Percentiles rank a stretch among this genome's conserved stretches.
Evolutionary conservation across 139 green algal species (phyloP).

Genomic region (Chlorella sp.): DNA sequence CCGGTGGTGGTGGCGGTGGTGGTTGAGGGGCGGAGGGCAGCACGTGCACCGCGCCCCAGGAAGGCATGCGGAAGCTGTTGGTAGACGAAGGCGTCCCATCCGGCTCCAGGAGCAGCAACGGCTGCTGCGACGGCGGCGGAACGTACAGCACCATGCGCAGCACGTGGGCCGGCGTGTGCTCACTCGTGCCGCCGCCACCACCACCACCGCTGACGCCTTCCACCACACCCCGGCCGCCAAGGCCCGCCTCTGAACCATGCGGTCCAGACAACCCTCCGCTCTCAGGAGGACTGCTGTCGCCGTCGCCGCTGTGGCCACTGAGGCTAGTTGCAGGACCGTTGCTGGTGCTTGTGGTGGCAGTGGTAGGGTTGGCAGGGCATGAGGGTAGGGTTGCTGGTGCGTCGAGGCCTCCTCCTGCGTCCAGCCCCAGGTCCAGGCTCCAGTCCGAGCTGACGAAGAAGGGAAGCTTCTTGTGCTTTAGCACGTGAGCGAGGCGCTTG

Average conservation of each 20-base stretch:
- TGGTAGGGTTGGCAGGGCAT: no score
- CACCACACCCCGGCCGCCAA: no score
- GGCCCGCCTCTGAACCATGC: no score
- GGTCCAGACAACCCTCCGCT: no score
- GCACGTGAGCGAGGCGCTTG: constrained; percentile 12
- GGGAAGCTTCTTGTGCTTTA: constrained; percentile 20
- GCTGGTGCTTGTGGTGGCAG: neutral
- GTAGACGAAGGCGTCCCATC: constrained; percentile 8
- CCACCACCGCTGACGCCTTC: no score
- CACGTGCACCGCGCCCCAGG: constrained; percentile 47
- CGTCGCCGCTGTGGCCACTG: no score
- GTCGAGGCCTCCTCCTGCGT: neutral
- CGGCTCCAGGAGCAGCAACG: constrained; percentile 31
- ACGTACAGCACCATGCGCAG: constrained; percentile 51
- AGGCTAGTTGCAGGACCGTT: no score
- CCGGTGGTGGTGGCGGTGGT: no score
- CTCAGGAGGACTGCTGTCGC: no score
- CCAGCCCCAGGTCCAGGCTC: constrained; percentile 16
- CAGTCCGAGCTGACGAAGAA: constrained; percentile 44
- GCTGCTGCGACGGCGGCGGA: constrained; percentile 21
- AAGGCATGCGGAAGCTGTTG: constrained; percentile 44
- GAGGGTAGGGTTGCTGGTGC: neutral
- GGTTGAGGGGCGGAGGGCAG: neutral
- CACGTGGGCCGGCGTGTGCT: constrained; percentile 21
- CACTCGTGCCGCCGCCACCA: no score